Base-by-base conservation (phyloP, 75 land plant species). In the Cryptomeria japonica region DNA sequence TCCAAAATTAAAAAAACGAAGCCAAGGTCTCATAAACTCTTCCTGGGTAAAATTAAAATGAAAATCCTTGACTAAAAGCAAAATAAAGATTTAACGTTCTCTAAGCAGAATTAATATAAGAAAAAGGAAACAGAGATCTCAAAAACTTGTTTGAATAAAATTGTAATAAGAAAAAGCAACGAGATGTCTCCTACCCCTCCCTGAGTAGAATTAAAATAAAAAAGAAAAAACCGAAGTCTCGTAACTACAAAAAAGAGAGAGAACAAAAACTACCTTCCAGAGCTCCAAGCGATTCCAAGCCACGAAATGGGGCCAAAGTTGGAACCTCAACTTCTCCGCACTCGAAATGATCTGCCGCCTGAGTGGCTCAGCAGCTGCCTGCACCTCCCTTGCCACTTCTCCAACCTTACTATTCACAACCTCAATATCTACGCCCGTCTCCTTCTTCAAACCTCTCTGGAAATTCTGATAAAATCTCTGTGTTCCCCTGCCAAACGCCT, bases 251-350 rank as follows among this genome's bases (percentile, higher is more conserved):
- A 36, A 6, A 46, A 53, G 12, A 51, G 53, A 44, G 4, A 49
- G n/a, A 22, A 61, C 28, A 38, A 31, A 31, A 34, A 47, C 39
- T 75, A 96, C 97, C 95, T 95, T 95, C 98, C 98, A 96, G 46
- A 49, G 91, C 89, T 96, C 95, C 96, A 91, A 94, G 38, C 86
- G 83, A 87, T 96, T 94, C 98, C 98, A 96, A 19, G 87, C 89
- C 8, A 93, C 79, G 55, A 96, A 92, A 56, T 85, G 86, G 13
- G 95, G 96, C 82, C 92, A 47, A 39, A 87, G 10, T 73, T 91
- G 91, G 28, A 78, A 85, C 82, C 90, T 89, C 14, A 93, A 88
- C 87, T 93, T 83, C 9, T 86, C 84, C 0, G 91, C 58, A 85
- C 84, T 90, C 39, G 3, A 86, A 73, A 85, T 68, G 19, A 87